Evolutionary conservation across 2,329 filamentous ascomycete genomes (phyloP).

Genomic region (Ceratocystis diversiconidia): DNA sequence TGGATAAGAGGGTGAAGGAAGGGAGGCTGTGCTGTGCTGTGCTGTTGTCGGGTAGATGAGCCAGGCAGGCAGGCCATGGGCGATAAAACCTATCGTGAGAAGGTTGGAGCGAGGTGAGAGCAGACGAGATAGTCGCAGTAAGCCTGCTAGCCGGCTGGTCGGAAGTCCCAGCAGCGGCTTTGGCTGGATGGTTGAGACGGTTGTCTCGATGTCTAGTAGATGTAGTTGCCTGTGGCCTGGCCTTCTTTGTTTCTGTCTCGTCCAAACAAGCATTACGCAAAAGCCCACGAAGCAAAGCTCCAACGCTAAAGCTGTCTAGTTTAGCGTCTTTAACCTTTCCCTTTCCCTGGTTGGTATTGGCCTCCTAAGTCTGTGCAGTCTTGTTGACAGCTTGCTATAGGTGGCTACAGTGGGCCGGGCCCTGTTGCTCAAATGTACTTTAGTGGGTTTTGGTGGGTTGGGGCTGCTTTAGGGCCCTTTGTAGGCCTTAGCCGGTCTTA

Average conservation of each 20-base stretch:
- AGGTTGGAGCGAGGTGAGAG: neutral
- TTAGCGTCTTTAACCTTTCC: neutral
- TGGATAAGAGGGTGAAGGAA: neutral
- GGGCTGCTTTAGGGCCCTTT: neutral
- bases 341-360: neutral
- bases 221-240: too few relatives aligned
- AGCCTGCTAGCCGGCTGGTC: too few relatives aligned
- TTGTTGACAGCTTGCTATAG: neutral
- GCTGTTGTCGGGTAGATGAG: too few relatives aligned
- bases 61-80: neutral
- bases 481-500: neutral
- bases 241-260: neutral
- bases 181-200: too few relatives aligned
- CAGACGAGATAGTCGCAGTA: too few relatives aligned
- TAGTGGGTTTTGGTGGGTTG: neutral
- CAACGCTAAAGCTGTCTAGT: too few relatives aligned
- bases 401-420: neutral
- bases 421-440: neutral
- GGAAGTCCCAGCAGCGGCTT: too few relatives aligned
- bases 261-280: neutral
- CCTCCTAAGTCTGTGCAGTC: neutral
- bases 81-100: neutral
- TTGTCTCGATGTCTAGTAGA: too few relatives aligned
- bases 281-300: too few relatives aligned
- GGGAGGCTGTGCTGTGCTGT: constrained; percentile 3